Conservation (phyloP, 805 yeast species). For the Saccharomycopsis schoenii region DNA sequence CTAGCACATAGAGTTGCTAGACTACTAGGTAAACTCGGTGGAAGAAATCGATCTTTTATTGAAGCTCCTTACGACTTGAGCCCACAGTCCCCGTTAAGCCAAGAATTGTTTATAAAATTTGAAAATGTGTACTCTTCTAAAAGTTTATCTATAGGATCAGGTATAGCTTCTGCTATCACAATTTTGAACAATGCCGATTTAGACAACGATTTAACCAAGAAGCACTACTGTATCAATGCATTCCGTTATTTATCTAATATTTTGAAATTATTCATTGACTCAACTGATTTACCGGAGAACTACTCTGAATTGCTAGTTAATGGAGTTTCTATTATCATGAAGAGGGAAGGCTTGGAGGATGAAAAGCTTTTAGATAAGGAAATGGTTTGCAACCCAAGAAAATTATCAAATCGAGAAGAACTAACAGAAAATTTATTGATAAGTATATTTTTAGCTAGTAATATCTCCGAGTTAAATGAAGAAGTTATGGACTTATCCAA, state of each 20-base stretch:
- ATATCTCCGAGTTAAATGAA: slow-evolving; percentile 59
- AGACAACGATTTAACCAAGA: slow-evolving; percentile 24
- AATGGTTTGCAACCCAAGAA: slow-evolving; percentile 36
- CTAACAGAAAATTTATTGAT: slow-evolving; percentile 56
- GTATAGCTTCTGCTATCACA: slow-evolving; percentile 66
- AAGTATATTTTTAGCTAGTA: slow-evolving; percentile 63
- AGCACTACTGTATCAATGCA: slow-evolving; percentile 68
- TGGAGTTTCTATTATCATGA: slow-evolving; percentile 35
- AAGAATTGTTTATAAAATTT: slow-evolving; percentile 57
- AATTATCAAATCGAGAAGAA: slow-evolving; percentile 52
- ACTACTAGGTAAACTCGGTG: slow-evolving; percentile 91
- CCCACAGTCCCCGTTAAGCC: slow-evolving; percentile 41
- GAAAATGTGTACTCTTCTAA: slow-evolving; percentile 56
- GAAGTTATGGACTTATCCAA: slow-evolving; percentile 56
- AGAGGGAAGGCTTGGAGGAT: slow-evolving; percentile 28
- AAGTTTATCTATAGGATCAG: slow-evolving; percentile 75
- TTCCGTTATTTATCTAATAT: slow-evolving; percentile 61
- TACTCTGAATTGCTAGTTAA: slow-evolving; percentile 36
- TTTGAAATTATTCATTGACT: slow-evolving; percentile 56
- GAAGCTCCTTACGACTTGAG: slow-evolving; percentile 61
- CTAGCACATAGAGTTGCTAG: slow-evolving; percentile 82
- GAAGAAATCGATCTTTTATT: slow-evolving; percentile 81
- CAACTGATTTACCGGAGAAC: slow-evolving; percentile 29
- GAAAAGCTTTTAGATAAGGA: slow-evolving; percentile 31
- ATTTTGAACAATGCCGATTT: slow-evolving; percentile 60